These are phyloP conservation scores for Phalaenopsis equestris DNA, from an alignment of 106 monocot genomes.

Conservation along the genomic window DNA sequence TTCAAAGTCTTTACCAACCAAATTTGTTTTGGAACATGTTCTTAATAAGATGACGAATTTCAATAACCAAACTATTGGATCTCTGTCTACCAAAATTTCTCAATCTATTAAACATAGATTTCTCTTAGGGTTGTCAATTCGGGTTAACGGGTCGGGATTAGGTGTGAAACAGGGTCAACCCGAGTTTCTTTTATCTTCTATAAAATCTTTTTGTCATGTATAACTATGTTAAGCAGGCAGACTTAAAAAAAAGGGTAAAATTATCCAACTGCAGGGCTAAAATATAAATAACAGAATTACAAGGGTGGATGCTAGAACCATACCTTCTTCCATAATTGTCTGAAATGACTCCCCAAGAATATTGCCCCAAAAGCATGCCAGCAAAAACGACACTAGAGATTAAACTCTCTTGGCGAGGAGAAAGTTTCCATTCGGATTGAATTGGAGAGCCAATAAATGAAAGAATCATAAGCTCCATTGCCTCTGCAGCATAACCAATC, in stretches of 20 bases:
- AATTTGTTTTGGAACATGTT: too few relatives aligned
- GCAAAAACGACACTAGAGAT: constrained; percentile 65
- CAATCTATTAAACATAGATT: too few relatives aligned
- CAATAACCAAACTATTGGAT: too few relatives aligned
- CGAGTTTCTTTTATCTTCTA: background rate
- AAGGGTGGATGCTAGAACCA: background rate
- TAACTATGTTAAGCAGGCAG: background rate
- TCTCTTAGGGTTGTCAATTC: too few relatives aligned
- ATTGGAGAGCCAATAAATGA: constrained; percentile 64
- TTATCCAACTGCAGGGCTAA: background rate
- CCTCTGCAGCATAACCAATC: constrained; percentile 60
- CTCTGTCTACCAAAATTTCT: too few relatives aligned
- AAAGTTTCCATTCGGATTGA: constrained; percentile 38
- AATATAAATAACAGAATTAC: background rate
- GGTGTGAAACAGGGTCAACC: too few relatives aligned
- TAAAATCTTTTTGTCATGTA: background rate
- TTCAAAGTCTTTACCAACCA: too few relatives aligned
- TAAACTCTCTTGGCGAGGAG: constrained; percentile 42
- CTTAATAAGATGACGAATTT: too few relatives aligned
- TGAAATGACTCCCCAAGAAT: constrained; percentile 57
- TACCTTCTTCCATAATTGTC: constrained; percentile 63
- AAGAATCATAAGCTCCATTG: constrained; percentile 82
- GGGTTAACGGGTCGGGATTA: too few relatives aligned
- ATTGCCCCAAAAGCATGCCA: constrained; percentile 56
- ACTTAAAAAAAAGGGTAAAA: background rate